Evolutionary conservation across 2,329 filamentous ascomycete genomes (phyloP), one percentile per base, ranked within the genome.

Genomic region (Aspergillus sp.): DNA sequence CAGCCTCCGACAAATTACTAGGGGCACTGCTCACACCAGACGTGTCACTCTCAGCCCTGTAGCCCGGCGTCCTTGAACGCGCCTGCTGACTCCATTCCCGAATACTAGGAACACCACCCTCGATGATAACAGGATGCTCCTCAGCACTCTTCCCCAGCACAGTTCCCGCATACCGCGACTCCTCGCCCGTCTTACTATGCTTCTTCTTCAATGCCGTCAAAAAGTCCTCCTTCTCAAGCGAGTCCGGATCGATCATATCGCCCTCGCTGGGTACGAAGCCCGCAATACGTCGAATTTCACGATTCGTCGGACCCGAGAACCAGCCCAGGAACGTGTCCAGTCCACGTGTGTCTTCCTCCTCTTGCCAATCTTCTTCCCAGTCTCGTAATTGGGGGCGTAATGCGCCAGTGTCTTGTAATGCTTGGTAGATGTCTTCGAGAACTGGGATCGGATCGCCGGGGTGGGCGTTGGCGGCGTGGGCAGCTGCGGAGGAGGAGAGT

Each of bases 161-260:
- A 0, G 91, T 95, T 25, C 88, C 89, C 56, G 85, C 82, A 66
- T 89, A 95, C 60, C 91, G 85, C 7, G 85, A 84, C 61, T 95
- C 90, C 60, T 94, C 89, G 53, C 86, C 88, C 1, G 86, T 87
- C 59, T 93, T 94, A 71, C 85, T 90, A 67, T 95, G 88, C 63
- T 94, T 95, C 71, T 90, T 93, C 69, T 95, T 96, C 38, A 97
- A 73, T 4, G 83, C 86, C 48, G 79, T 82, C 15, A 90, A 63
- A 61, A 86, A 90, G 64, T 90, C 85, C 19, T 82, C 83, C 49
- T 80, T 81, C 47, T 82, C 80, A 73, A 62, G 81, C 74, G 43
- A 67, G 53, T 66, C 70, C 23, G 67, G 56, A 44, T 74, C 72
- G 35, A 77, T 72, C 53, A 78, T 73, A 13, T 75, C 76, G 10